Conservation (phyloP, 257 asterid species). For the Nicotiana tabacum region DNA sequence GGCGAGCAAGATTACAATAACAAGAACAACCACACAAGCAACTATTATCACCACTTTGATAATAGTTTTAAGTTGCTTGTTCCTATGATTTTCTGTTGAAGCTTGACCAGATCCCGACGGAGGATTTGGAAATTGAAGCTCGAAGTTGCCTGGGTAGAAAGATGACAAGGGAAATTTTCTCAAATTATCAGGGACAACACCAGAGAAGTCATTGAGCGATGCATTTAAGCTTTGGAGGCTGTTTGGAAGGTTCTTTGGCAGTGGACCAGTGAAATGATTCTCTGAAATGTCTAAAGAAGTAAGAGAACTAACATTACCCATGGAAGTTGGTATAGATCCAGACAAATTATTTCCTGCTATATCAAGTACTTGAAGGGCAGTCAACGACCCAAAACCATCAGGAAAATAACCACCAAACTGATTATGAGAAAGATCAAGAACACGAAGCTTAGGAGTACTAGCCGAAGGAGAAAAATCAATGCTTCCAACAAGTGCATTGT, state of each 20-base stretch:
- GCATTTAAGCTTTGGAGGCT: constrained; percentile 72
- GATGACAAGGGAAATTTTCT: constrained; percentile 74
- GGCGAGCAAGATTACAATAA: constrained; percentile 48
- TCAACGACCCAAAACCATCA: constrained; percentile 52
- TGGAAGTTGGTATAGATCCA: constrained; percentile 60
- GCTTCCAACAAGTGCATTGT: constrained; percentile 52
- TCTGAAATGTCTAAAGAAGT: constrained; percentile 52
- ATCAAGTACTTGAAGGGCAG: constrained; percentile 51
- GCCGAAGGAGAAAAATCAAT: constrained; percentile 47
- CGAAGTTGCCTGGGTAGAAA: constrained; percentile 89
- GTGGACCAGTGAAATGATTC: constrained; percentile 65
- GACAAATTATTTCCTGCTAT: constrained; percentile 72
- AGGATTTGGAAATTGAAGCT: constrained; percentile 70
- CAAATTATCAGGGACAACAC: constrained; percentile 81
- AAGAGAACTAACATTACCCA: constrained; percentile 45
- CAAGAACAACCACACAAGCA: constrained; percentile 49
- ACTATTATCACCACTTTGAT: constrained; percentile 54
- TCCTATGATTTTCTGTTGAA: constrained; percentile 29
- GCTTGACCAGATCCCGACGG: constrained; percentile 49
- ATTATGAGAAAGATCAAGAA: constrained; percentile 72
- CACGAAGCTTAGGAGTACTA: constrained; percentile 38
- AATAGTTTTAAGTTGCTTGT: constrained; percentile 35
- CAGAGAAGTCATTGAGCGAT: constrained; percentile 75
- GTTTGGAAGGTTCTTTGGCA: constrained; percentile 57
- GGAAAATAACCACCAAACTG: constrained; percentile 54